A percentile compares a stretch with the other conserved stretches of the same genome.
Evolutionary conservation across 2,329 filamentous ascomycete species (phyloP).

Genomic region (Scleromitrula shiraiana): DNA sequence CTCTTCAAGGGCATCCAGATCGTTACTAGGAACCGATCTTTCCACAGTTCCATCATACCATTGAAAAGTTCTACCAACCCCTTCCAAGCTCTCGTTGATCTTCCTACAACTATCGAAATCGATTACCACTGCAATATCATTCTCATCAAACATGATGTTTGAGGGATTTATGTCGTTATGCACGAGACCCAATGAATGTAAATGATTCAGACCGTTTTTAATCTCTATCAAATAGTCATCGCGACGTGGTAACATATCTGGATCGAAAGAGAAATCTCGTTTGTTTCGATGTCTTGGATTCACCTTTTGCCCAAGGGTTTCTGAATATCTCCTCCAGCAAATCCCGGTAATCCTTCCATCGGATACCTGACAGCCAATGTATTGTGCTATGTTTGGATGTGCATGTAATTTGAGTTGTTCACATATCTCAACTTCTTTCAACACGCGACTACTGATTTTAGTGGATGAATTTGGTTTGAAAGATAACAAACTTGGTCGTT

Average conservation of each 20-base stretch:
- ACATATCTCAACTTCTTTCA: too few relatives aligned
- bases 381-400: constrained; percentile 27
- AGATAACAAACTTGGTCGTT: too few relatives aligned
- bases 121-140: constrained; percentile 22
- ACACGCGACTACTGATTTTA: too few relatives aligned
- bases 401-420: too few relatives aligned
- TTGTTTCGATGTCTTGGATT: constrained; percentile 19
- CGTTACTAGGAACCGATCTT: background rate
- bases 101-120: constrained; percentile 28
- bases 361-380: constrained; percentile 17
- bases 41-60: background rate
- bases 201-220: constrained; percentile 25
- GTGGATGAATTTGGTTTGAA: too few relatives aligned
- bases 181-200: constrained; percentile 25
- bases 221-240: constrained; percentile 16
- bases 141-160: constrained; percentile 28
- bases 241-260: constrained; percentile 10
- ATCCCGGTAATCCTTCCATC: constrained; percentile 21
- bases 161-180: constrained; percentile 29
- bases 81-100: background rate
- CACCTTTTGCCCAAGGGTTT: constrained; percentile 20
- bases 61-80: background rate
- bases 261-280: constrained; percentile 11
- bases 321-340: constrained; percentile 24
- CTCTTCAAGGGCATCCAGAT: background rate